Percentiles rank a stretch among this genome's conserved stretches.
Conservation (phyloP, 2,329 filamentous ascomycete genomes). For the Didymella arachidicola region DNA sequence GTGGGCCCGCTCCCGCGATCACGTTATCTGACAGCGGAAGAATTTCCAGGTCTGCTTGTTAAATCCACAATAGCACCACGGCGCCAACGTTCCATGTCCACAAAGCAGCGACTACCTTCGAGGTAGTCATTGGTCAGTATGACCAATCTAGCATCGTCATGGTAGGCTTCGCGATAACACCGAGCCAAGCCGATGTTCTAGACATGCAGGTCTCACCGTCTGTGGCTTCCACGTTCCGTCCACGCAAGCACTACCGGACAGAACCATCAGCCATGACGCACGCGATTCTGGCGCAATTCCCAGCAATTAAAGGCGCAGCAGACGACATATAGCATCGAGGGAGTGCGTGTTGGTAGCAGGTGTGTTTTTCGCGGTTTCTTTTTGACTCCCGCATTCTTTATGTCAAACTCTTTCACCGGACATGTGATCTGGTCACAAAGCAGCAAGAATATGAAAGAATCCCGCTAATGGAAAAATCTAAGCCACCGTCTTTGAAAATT, state of each 20-base stretch:
- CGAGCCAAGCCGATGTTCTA: conserved; percentile 3
- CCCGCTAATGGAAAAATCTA: background rate
- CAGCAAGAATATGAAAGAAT: background rate
- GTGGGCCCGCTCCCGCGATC: background rate
- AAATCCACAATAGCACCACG: background rate
- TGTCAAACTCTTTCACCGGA: background rate
- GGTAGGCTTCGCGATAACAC: conserved; percentile 16
- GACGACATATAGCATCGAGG: background rate
- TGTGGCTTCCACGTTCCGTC: conserved; percentile 7
- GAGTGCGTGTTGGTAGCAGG: background rate
- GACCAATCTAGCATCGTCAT: background rate
- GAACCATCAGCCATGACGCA: background rate
- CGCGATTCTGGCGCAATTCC: background rate
- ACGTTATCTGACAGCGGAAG: background rate
- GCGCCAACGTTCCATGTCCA: conserved; percentile 1
- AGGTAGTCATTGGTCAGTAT: background rate
- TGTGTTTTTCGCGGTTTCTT: background rate
- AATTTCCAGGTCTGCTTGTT: background rate
- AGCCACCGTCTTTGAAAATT: background rate
- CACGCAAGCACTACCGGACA: background rate
- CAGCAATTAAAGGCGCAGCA: background rate
- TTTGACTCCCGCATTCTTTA: background rate
- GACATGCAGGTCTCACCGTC: conserved; percentile 15
- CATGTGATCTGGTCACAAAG: background rate
- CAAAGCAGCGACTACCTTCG: background rate